A percentile compares a stretch with the other conserved stretches of the same genome.
Conservation (phyloP, 1,139 yeast genomes). For the Scheffersomyces parashehatae region DNA sequence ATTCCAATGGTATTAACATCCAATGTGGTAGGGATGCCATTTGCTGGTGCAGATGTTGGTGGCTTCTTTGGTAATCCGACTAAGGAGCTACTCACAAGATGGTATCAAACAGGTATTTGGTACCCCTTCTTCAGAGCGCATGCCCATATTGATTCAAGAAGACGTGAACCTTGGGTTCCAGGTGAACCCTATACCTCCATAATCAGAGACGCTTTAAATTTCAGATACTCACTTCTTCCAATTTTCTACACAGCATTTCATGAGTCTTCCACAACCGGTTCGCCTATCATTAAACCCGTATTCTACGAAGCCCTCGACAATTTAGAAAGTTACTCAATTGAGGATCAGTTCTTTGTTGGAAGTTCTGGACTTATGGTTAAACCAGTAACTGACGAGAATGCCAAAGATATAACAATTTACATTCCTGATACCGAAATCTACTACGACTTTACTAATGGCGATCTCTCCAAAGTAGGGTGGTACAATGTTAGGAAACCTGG, state of each 20-base stretch:
- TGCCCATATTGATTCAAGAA: constrained; percentile 89
- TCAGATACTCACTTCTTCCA: constrained; percentile 78
- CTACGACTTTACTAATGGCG: constrained; percentile 51
- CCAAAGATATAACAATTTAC: constrained; percentile 44
- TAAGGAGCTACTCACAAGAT: constrained; percentile 75
- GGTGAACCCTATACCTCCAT: constrained; percentile 72
- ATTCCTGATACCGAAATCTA: constrained; percentile 69
- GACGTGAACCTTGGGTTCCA: constrained; percentile 91
- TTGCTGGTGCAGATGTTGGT: constrained; percentile 95
- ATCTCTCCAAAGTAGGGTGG: neutral
- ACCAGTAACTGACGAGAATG: constrained; percentile 71
- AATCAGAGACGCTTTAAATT: constrained; percentile 67
- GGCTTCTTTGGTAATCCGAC: constrained; percentile 94
- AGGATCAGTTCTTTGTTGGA: constrained; percentile 84
- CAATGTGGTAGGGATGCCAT: constrained; percentile 86
- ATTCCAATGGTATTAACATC: constrained; percentile 86
- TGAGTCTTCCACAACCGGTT: constrained; percentile 58
- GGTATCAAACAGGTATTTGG: constrained; percentile 97
- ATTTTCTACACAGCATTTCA: constrained; percentile 80
- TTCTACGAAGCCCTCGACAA: constrained; percentile 64
- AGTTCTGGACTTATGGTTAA: constrained; percentile 72
- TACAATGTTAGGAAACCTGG: constrained; percentile 15
- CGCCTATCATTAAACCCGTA: constrained; percentile 76
- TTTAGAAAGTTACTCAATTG: constrained; percentile 55
- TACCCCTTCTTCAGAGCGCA: constrained; percentile 97